Conservation (phyloP, 306 rosid species). For the Pterocarpus macrocarpus region DNA sequence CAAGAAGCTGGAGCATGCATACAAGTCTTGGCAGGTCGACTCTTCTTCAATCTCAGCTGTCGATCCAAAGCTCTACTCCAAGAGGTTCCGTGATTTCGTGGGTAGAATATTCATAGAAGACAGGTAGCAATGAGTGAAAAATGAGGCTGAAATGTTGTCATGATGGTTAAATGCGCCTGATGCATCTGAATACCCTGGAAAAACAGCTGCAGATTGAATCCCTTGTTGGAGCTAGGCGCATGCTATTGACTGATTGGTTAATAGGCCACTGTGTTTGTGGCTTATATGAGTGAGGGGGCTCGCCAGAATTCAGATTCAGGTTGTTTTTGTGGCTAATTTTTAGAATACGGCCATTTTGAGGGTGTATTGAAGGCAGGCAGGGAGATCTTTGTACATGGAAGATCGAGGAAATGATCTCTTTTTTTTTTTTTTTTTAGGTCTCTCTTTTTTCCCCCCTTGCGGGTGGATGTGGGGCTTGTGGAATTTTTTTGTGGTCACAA, state of each 20-base stretch:
- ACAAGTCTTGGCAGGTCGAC: conserved; percentile 89
- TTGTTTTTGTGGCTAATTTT: conserved; percentile 56
- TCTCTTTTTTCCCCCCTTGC: not conserved
- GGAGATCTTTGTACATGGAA: conserved; percentile 63
- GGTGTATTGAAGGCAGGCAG: conserved; percentile 36
- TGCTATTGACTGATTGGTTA: conserved; percentile 20
- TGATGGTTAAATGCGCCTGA: conserved; percentile 12
- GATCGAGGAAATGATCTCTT: conserved; percentile 51
- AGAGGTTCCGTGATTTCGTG: conserved; percentile 89
- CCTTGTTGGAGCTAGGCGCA: not conserved
- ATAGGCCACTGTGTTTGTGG: conserved; percentile 39
- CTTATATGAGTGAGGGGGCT: conserved; percentile 15
- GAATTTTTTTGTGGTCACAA: conserved; percentile 53
- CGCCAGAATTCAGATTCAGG: conserved; percentile 21
- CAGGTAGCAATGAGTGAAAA: conserved; percentile 50
- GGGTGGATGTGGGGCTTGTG: conserved; percentile 17
- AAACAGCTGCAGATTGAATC: conserved; percentile 31
- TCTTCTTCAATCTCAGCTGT: conserved; percentile 95
- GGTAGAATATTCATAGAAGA: conserved; percentile 86
- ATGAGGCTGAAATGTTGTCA: conserved; percentile 4
- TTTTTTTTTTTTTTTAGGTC: conserved; percentile 26
- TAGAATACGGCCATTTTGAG: conserved; percentile 57
- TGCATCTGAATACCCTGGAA: conserved; percentile 19
- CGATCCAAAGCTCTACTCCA: conserved; percentile 95
- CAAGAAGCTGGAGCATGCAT: conserved; percentile 96